Evolutionary conservation across 2,329 filamentous ascomycete species (phyloP).

Genomic region (Aspergillaceae sp.): DNA sequence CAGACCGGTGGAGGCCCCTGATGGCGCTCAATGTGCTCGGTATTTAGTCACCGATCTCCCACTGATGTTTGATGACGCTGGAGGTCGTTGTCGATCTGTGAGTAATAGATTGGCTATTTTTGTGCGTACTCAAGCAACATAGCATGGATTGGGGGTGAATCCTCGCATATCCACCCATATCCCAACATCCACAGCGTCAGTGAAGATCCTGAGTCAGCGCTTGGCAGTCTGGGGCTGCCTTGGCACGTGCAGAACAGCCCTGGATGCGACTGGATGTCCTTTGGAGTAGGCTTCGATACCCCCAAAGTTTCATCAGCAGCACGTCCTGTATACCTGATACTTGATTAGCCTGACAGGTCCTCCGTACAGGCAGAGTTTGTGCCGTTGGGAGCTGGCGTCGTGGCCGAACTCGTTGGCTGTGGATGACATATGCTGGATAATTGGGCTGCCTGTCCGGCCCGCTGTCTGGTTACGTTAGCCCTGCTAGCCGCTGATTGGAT

Average conservation of each 20-base stretch:
- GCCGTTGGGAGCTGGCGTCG: neutral
- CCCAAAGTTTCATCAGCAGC: neutral
- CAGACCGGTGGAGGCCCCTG: neutral
- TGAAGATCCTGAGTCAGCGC: neutral
- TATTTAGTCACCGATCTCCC: neutral
- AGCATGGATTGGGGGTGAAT: neutral
- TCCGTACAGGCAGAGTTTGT: neutral
- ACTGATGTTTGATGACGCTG: neutral
- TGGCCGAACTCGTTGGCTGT: neutral
- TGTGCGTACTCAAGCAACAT: neutral
- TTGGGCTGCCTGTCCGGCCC: too few species aligned
- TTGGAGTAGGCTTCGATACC: neutral
- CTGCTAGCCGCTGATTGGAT: too few species aligned
- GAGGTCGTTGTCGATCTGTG: neutral
- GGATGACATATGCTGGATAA: neutral
- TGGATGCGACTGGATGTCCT: neutral
- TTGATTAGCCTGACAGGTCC: neutral
- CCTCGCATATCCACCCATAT: neutral
- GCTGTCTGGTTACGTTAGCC: too few species aligned
- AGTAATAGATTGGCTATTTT: neutral
- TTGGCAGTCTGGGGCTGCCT: too few species aligned
- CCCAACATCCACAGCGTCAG: neutral
- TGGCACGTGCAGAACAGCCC: too few species aligned
- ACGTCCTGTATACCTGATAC: neutral
- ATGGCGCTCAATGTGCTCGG: neutral